These are phyloP conservation scores for Trichocladium uniseriatum DNA, from an alignment of 495 filamentous ascomycete genomes.

Conservation along the genomic window DNA sequence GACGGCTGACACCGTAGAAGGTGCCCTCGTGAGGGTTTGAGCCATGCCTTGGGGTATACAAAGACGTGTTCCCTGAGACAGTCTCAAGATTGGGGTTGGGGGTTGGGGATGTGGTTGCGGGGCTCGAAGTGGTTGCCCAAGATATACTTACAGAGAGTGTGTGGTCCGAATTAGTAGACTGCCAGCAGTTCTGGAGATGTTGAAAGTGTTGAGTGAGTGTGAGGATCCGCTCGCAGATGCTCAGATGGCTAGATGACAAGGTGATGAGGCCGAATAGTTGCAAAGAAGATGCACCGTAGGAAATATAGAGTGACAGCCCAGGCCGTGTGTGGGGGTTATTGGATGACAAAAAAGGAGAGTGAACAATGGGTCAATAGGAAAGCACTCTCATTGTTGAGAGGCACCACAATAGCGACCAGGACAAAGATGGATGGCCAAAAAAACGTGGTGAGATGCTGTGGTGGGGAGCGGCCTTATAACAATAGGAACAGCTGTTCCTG, in stretches of 20 bases:
- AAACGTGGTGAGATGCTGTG: neutral
- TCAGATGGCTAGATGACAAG: neutral
- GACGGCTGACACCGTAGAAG: neutral
- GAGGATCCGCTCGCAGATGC: conserved; percentile 6
- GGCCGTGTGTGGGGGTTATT: conserved; percentile 1
- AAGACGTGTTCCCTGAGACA: no score
- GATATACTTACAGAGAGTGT: conserved; percentile 7
- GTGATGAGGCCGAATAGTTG: conserved; percentile 3
- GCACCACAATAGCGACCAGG: conserved; percentile 8
- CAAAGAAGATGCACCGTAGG: neutral
- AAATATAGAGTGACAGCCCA: conserved; percentile 1
- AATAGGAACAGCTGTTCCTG: conserved; percentile 3
- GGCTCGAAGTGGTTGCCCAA: neutral
- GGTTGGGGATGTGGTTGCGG: no score
- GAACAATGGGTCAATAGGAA: conserved; percentile 13
- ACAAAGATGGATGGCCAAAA: conserved; percentile 7
- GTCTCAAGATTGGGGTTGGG: no score
- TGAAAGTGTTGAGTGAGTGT: neutral
- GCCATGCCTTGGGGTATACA: no score
- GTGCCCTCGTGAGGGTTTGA: no score
- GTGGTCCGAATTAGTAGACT: conserved; percentile 1
- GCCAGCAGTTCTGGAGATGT: conserved; percentile 4
- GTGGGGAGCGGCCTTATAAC: conserved; percentile 11
- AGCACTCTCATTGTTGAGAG: conserved; percentile 12
- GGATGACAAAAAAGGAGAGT: conserved; percentile 7